Conservation (phyloP, 192 early-diverging fungal genomes). For the Gamsiella multidivaricata region DNA sequence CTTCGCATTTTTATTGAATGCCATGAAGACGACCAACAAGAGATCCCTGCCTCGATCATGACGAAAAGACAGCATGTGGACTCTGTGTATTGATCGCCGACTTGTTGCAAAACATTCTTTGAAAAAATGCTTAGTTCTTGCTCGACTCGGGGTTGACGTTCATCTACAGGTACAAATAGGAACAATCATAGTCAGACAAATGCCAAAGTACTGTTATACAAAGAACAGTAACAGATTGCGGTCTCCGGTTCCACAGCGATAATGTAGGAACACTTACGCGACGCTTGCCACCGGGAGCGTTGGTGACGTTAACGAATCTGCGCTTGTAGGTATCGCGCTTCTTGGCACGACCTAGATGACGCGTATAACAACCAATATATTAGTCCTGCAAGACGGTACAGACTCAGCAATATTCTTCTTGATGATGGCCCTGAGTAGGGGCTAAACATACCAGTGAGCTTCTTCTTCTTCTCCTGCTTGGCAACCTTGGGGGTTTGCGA, state of each 20-base stretch:
- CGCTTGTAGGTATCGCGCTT: constrained; percentile 97
- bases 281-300: constrained; percentile 89
- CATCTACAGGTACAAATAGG: constrained; percentile 21
- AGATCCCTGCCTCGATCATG: too few relatives aligned
- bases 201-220: too few relatives aligned
- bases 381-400: too few relatives aligned
- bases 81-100: background rate
- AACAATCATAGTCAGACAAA: background rate
- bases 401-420: too few relatives aligned
- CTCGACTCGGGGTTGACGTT: constrained; percentile 55
- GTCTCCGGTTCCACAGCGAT: too few relatives aligned
- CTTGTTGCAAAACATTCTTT: constrained; percentile 10
- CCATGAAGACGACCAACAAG: too few relatives aligned
- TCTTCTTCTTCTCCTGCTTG: constrained; percentile 97
- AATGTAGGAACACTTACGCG: constrained; percentile 78
- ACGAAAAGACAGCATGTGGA: too few relatives aligned
- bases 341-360: constrained; percentile 93
- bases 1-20: too few relatives aligned
- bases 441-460: constrained; percentile 71
- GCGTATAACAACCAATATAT: too few relatives aligned
- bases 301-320: constrained; percentile 96
- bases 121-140: constrained; percentile 48
- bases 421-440: too few relatives aligned
- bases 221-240: too few relatives aligned
- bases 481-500: constrained; percentile 98